These are phyloP conservation scores for Cymbopogon flexuosus DNA, from an alignment of 202 grass and related monocot species.

Conservation along the genomic window DNA sequence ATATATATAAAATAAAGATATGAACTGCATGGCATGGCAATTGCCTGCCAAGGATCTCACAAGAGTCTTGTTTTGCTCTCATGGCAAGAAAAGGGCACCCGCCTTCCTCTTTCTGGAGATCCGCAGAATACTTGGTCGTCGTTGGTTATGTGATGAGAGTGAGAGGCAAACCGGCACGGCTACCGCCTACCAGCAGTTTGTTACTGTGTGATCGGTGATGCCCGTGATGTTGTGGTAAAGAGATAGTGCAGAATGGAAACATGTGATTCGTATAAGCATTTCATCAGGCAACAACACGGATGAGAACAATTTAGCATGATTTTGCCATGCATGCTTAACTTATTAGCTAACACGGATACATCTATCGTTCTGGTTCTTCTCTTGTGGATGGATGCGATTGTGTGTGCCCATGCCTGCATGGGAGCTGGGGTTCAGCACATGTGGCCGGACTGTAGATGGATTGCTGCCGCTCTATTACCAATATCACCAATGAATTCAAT, in stretches of 20 bases:
- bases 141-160: slow-evolving; percentile 28
- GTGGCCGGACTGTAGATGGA: slow-evolving; percentile 18
- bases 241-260: not conserved
- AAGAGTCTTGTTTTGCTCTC: slow-evolving; percentile 28
- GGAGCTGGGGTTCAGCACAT: slow-evolving; percentile 1
- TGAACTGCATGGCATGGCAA: not conserved
- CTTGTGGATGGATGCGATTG: not conserved
- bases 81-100: slow-evolving; percentile 31
- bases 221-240: not conserved
- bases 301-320: not conserved
- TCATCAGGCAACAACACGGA: not conserved
- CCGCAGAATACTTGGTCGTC: slow-evolving; percentile 17
- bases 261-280: not conserved
- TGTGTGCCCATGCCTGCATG: not conserved
- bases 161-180: not conserved
- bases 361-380: not conserved
- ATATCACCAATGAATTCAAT: slow-evolving; percentile 1
- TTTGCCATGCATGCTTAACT: not conserved
- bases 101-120: slow-evolving; percentile 43
- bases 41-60: slow-evolving; percentile 10
- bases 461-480: not conserved
- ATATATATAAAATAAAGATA: slow-evolving; percentile 11
- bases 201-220: not conserved
- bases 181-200: not conserved
- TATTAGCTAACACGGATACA: not conserved